These are phyloP conservation scores for Cubamyces sp. DNA, from an alignment of 768 basidiomycete genomes.

Conservation along the genomic window DNA sequence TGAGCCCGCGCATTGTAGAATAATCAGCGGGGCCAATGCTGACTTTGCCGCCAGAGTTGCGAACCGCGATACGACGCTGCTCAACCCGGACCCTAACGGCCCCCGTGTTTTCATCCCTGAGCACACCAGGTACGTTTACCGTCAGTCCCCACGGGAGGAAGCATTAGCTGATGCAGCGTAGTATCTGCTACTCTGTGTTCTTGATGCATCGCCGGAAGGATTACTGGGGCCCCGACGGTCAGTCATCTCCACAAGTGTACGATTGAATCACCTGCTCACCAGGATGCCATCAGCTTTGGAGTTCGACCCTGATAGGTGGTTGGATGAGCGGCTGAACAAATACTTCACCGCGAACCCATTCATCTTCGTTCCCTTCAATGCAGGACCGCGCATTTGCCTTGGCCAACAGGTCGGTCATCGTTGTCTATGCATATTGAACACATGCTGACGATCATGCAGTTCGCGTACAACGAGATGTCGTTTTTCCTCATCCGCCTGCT, in stretches of 20 bases:
- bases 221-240: conserved; percentile 60
- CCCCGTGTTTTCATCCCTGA: conserved; percentile 37
- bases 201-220: conserved; percentile 47
- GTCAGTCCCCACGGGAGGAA: conserved; percentile 20
- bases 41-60: conserved; percentile 18
- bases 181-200: conserved; percentile 33
- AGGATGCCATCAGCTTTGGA: conserved; percentile 31
- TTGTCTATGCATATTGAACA: neutral
- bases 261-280: neutral
- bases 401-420: conserved; percentile 45
- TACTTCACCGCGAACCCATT: conserved; percentile 62
- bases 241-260: neutral
- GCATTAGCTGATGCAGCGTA: conserved; percentile 6
- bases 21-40: neutral
- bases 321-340: conserved; percentile 58
- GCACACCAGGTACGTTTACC: conserved; percentile 34
- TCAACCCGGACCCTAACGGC: conserved; percentile 28
- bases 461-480: conserved; percentile 58
- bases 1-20: neutral
- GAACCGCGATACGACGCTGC: conserved; percentile 29
- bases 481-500: conserved; percentile 57
- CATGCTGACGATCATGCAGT: conserved; percentile 33
- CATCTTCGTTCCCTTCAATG: conserved; percentile 74
- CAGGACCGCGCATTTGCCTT: conserved; percentile 67
- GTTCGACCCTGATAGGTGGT: conserved; percentile 70